phyloP scores from a whole-genome alignment of 2,329 filamentous ascomycete genomes.

The Xylariaceae sp. region DNA sequence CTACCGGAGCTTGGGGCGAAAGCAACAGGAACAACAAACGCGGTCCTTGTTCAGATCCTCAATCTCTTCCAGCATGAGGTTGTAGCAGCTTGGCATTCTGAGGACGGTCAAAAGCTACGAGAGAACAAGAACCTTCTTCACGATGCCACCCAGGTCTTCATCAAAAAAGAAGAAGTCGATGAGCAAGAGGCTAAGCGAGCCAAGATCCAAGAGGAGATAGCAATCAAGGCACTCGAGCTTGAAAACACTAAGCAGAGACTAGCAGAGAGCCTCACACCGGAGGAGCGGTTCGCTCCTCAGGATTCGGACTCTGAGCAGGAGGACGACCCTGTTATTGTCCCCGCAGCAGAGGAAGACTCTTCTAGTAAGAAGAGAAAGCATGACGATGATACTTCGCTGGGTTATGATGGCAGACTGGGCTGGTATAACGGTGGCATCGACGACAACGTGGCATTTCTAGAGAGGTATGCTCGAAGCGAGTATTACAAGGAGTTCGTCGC shows the following conservation, averaged over 20 bases:
- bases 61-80: slow-evolving; percentile 30
- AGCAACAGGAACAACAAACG: slow-evolving; percentile 21
- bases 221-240: not conserved
- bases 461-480: slow-evolving; percentile 10
- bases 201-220: not conserved
- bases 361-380: not conserved
- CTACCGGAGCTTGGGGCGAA: slow-evolving; percentile 27
- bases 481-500: slow-evolving; percentile 29
- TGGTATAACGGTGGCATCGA: not conserved
- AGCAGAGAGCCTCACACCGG: not conserved
- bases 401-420: slow-evolving; percentile 2
- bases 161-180: not conserved
- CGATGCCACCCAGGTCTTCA: not conserved
- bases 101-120: slow-evolving; percentile 20
- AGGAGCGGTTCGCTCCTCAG: not conserved
- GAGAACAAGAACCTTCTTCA: slow-evolving; percentile 18
- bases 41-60: slow-evolving; percentile 23
- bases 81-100: slow-evolving; percentile 20
- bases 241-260: not conserved
- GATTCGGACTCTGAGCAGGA: not conserved
- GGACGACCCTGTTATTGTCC: not conserved
- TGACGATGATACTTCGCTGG: not conserved
- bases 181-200: not conserved
- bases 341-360: not conserved
- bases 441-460: slow-evolving; percentile 14